Evolutionary conservation across 2,329 filamentous ascomycete species (phyloP).

Genomic region (Colletotrichum agaves): DNA sequence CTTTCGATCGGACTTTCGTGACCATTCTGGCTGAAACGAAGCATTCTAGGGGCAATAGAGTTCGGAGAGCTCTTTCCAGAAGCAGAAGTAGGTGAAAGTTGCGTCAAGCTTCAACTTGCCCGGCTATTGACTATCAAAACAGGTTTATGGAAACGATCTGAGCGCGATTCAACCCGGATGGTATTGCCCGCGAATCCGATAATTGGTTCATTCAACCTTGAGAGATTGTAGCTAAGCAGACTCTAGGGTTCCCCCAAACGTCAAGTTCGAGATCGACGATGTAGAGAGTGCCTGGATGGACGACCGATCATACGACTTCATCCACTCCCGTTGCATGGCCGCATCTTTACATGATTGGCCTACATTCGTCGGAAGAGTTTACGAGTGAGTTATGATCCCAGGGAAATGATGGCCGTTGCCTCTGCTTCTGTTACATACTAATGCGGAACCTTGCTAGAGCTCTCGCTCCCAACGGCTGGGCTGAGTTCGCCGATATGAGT

Average conservation of each 20-base stretch:
- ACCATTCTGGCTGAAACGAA: neutral
- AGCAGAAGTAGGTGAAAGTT: neutral
- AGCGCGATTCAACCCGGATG: neutral
- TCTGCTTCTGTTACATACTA: too few species aligned
- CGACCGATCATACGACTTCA: neutral
- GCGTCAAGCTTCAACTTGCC: neutral
- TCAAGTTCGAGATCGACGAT: neutral
- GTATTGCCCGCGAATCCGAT: neutral
- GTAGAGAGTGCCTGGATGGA: neutral
- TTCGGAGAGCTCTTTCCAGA: neutral
- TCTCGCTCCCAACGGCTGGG: conserved; percentile 64
- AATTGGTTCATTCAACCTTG: fast-evolving
- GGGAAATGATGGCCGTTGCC: too few species aligned
- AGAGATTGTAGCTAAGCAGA: neutral
- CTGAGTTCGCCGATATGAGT: conserved; percentile 65
- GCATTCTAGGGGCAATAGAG: neutral
- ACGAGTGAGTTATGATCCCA: neutral
- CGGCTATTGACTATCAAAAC: neutral
- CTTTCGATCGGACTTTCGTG: too few species aligned
- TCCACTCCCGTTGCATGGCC: neutral
- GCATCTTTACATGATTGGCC: neutral
- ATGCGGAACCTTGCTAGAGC: conserved; percentile 47
- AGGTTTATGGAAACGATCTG: neutral
- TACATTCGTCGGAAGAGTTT: neutral
- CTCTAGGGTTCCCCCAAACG: neutral